These are phyloP conservation scores for Tetrahymena elliotti DNA, from an alignment of 73 alveolate species.

Conservation along the genomic window DNA sequence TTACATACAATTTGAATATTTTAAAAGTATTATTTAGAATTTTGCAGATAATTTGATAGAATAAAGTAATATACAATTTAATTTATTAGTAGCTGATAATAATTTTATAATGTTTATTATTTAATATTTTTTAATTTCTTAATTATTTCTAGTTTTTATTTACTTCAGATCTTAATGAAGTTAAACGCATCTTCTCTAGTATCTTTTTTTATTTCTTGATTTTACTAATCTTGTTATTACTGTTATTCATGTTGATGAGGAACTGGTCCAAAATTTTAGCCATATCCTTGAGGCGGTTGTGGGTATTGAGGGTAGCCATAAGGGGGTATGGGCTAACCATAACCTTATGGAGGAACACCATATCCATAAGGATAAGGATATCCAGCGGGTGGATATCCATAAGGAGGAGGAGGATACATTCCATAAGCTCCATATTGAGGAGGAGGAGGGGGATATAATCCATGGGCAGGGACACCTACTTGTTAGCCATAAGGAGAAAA, in stretches of 20 bases:
- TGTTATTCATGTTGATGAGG: neutral
- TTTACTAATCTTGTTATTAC: neutral
- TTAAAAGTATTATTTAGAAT: too few species aligned
- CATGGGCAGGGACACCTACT: neutral
- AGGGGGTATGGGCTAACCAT: neutral
- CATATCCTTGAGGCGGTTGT: neutral
- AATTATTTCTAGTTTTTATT: neutral
- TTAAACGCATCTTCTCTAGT: neutral
- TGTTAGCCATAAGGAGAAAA: neutral
- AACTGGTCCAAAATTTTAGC: neutral
- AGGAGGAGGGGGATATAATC: neutral
- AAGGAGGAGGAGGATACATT: neutral
- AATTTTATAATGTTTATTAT: neutral
- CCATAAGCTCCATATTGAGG: neutral
- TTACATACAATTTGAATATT: too few species aligned
- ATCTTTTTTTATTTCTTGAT: neutral
- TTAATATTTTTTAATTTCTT: neutral
- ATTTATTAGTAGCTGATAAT: neutral
- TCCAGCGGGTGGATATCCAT: neutral
- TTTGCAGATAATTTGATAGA: too few species aligned
- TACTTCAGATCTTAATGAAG: neutral
- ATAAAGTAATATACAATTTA: neutral
- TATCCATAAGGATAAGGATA: neutral
- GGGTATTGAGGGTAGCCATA: neutral
- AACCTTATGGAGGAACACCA: neutral